Conservation (phyloP, 768 basidiomycete species). For the Tylopilus plumbeoviolaceoides region DNA sequence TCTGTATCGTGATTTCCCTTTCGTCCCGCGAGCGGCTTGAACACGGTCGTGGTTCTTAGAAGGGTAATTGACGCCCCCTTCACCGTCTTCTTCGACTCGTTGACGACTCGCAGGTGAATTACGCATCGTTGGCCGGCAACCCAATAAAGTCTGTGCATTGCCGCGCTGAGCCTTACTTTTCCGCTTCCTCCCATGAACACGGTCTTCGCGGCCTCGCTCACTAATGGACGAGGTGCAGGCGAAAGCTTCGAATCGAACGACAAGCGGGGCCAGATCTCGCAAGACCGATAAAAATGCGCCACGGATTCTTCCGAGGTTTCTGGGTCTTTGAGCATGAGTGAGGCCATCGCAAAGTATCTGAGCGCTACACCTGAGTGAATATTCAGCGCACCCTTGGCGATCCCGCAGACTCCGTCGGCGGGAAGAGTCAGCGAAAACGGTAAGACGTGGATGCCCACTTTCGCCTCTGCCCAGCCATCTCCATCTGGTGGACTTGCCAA, state of each 20-base stretch:
- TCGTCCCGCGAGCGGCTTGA: slow-evolving; percentile 41
- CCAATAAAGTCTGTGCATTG: slow-evolving; percentile 71
- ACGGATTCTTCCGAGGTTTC: slow-evolving; percentile 61
- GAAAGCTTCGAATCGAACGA: slow-evolving; percentile 59
- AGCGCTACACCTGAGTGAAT: slow-evolving; percentile 58
- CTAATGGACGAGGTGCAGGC: slow-evolving; percentile 55
- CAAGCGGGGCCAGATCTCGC: slow-evolving; percentile 75
- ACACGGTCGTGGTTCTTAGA: slow-evolving; percentile 61
- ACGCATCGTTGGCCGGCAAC: slow-evolving; percentile 77
- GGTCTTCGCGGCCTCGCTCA: slow-evolving; percentile 49
- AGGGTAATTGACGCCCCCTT: slow-evolving; percentile 62
- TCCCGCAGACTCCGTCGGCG: slow-evolving; percentile 45
- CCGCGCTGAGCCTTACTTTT: slow-evolving; percentile 61
- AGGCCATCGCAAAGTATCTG: slow-evolving; percentile 80
- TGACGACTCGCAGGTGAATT: slow-evolving; percentile 60
- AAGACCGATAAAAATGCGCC: slow-evolving; percentile 85
- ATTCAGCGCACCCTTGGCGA: slow-evolving; percentile 54
- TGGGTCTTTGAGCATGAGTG: slow-evolving; percentile 67
- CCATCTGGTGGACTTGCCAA: slow-evolving; percentile 44
- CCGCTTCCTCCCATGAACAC: slow-evolving; percentile 63
- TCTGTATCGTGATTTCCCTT: slow-evolving; percentile 38
- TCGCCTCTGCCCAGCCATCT: slow-evolving; percentile 60
- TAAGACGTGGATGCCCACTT: slow-evolving; percentile 63
- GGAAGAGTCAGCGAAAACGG: slow-evolving; percentile 74
- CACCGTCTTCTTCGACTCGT: slow-evolving; percentile 64